Evolutionary conservation across 2,329 filamentous ascomycete genomes (phyloP).

Genomic region (Colletotrichum horii): DNA sequence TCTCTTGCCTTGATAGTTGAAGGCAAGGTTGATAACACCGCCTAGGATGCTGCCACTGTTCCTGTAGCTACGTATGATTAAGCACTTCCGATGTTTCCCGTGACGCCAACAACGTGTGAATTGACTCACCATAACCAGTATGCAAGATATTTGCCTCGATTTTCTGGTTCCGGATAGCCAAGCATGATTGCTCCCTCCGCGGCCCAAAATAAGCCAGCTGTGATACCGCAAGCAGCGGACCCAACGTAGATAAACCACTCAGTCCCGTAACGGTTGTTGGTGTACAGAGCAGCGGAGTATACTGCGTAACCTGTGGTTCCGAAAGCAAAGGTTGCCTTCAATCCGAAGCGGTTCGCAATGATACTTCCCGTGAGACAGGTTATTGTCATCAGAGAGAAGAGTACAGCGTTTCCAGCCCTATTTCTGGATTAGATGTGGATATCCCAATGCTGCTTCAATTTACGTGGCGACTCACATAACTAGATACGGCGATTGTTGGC

Average conservation of each 20-base stretch:
- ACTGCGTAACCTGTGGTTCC: conserved; percentile 38
- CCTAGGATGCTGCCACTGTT: conserved; percentile 40
- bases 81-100: background rate
- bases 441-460: background rate
- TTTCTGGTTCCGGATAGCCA: conserved; percentile 23
- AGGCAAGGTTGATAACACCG: conserved; percentile 48
- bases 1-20: conserved; percentile 37
- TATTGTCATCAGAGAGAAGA: conserved; percentile 39
- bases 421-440: background rate
- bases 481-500: conserved; percentile 31
- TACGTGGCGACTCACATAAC: conserved; percentile 26
- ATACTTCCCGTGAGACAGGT: conserved; percentile 37
- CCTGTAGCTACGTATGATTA: conserved; percentile 1
- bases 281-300: conserved; percentile 40
- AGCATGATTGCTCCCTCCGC: conserved; percentile 32
- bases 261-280: conserved; percentile 35
- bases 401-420: conserved; percentile 39
- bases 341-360: conserved; percentile 36
- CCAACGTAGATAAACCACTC: conserved; percentile 27
- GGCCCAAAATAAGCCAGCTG: conserved; percentile 29
- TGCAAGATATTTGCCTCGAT: conserved; percentile 11
- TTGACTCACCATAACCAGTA: conserved; percentile 22
- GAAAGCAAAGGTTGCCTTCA: conserved; percentile 35
- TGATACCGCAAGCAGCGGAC: conserved; percentile 27
- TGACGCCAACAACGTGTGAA: background rate